Percentiles rank a stretch among this genome's conserved stretches.
Conservation (phyloP, 352 stramenopile genomes). For the Globisporangium paroecandrum region DNA sequence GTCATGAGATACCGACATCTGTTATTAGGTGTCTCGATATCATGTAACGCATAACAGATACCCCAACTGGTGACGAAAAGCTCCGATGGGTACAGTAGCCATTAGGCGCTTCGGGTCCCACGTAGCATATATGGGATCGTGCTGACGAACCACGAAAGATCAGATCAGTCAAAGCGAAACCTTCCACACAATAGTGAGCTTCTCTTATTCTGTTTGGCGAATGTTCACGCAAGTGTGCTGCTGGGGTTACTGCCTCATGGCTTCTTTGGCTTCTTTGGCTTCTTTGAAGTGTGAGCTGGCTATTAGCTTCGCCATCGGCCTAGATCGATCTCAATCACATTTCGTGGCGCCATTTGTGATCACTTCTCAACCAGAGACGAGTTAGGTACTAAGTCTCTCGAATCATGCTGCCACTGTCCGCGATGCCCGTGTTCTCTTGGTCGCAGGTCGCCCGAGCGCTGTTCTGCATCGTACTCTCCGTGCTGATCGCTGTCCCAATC, state of each 20-base stretch:
- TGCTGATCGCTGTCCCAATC: not conserved
- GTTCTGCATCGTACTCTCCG: conserved; percentile 2
- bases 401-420: not conserved
- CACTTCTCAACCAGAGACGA: not conserved
- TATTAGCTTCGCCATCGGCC: not conserved
- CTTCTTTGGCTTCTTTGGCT: not conserved
- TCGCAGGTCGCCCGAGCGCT: not conserved
- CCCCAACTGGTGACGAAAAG: too few relatives aligned
- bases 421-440: not conserved
- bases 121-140: too few relatives aligned
- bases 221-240: not conserved
- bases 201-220: not conserved
- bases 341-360: too few relatives aligned
- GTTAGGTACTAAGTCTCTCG: not conserved
- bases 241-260: not conserved
- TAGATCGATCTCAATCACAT: not conserved
- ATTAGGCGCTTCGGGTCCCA: too few relatives aligned
- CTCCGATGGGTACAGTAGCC: too few relatives aligned
- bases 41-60: too few relatives aligned
- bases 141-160: too few relatives aligned
- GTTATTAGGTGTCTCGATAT: too few relatives aligned
- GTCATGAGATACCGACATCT: too few relatives aligned
- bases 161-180: too few relatives aligned
- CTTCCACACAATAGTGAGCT: not conserved
- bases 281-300: not conserved